Evolutionary conservation across 192 early-diverging fungal genomes (phyloP), one percentile per base, ranked within the genome.

Genomic region (Funneliformis mosseae): DNA sequence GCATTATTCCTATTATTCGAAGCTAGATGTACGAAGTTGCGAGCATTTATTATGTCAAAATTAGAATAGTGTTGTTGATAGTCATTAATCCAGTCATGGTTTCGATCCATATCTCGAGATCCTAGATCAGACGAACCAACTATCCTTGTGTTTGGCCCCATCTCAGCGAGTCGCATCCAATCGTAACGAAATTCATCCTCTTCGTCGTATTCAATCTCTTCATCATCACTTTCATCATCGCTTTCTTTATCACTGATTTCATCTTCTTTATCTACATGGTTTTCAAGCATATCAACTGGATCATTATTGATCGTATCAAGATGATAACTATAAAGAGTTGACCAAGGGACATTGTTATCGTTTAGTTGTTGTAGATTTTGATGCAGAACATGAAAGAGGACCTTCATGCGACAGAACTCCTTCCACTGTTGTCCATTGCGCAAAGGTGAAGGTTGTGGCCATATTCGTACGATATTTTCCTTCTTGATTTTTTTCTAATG

Each of bases 271-370:
- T 72, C 42, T 23, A 48, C 25, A 42, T 11, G 42, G 4, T 28
- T 8, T 6, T 18, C 42, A 18, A 72, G 28, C 28, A 72, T 25
- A 27, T 72, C 42, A 4, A 3, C n/a, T 2, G 70, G 70, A 10
- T 72, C 70, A 42, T 72, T 72, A 6, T 72, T 45, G 41, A 72
- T 72, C 42, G 28, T 39, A 41, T 28, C 41, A 3, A 72, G 43
- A 46, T 72, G 23, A 46, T 14, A 18, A 5, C 45, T 12, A 72
- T 28, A 72, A 6, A 72, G 5, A 6, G 16, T 39, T 46, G 70
- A 14, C 42, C 70, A 72, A 2, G 41, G 18, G 9, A 72, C 12
- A 8, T 41, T 48, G 21, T 27, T 18, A 41, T 27, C 9, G 45
- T 28, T 72, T 7, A 72, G 25, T 27, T 72, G 42, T 10, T 41